These are phyloP conservation scores for Zea mays DNA, from an alignment of 176 grass and related monocot genomes.

Conservation along the genomic window Zm-B73-REFERENCE-NAM-5.0 NC_050097.1:190971501-190972000, in stretches of 20 bases:
- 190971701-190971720: slow-evolving; percentile 24
- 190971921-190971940: neutral
- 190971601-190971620: slow-evolving; percentile 54
- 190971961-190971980: slow-evolving; percentile 71
- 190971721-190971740: neutral
- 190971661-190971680: slow-evolving; percentile 40
- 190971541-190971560: slow-evolving; percentile 14
- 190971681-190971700: slow-evolving; percentile 31
- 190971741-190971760: slow-evolving; percentile 20
- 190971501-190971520: neutral
- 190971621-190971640: slow-evolving; percentile 59
- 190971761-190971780: slow-evolving; percentile 48
- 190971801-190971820: slow-evolving; percentile 28
- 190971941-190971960: slow-evolving; percentile 16
- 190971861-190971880: neutral
- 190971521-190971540: slow-evolving; percentile 45
- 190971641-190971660: slow-evolving; percentile 39
- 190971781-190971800: slow-evolving; percentile 46
- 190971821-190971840: neutral
- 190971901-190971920: no score
- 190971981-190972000: slow-evolving; percentile 29
- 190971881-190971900: no score
- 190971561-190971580: neutral
- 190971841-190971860: neutral
- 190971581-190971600: neutral